Evolutionary conservation across 805 yeast species (phyloP).

Genomic region (Yamadazyma endophytica): DNA sequence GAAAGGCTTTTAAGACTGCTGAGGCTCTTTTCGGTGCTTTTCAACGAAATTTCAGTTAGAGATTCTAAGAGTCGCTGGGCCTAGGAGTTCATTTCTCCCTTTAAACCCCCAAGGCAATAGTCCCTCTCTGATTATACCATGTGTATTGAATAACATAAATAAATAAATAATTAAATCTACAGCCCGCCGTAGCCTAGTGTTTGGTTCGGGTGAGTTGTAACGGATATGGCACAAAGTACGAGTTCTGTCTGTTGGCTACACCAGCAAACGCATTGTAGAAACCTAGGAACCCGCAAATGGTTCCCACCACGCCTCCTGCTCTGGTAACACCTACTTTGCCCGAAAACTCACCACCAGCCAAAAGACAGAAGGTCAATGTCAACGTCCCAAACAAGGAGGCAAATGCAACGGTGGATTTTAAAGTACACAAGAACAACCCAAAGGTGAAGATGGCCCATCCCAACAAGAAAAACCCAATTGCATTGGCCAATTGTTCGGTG

Average conservation of each 20-base stretch:
- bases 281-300: constrained; percentile 36
- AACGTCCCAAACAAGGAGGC: constrained; percentile 27
- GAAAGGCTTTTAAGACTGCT: too few species aligned
- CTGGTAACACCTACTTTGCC: constrained; percentile 22
- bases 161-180: constrained; percentile 1
- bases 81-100: too few species aligned
- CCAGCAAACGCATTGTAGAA: constrained; percentile 41
- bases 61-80: too few species aligned
- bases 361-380: constrained; percentile 29
- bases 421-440: constrained; percentile 29
- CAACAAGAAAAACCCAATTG: constrained; percentile 32
- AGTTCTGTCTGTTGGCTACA: constrained; percentile 29
- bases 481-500: constrained; percentile 21
- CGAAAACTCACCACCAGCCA: constrained; percentile 31
- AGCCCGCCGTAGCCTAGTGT: not conserved
- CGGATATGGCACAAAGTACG: constrained; percentile 28
- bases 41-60: too few species aligned
- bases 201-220: constrained; percentile 19
- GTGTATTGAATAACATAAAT: not conserved
- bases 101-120: too few species aligned
- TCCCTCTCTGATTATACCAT: too few species aligned
- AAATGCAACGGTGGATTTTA: constrained; percentile 37
- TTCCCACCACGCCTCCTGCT: constrained; percentile 42
- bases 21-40: too few species aligned
- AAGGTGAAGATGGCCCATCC: constrained; percentile 41